Percentiles rank a stretch among this genome's conserved stretches.
Conservation (phyloP, 2,329 filamentous ascomycete genomes). For the Plectosphaerella sp. region DNA sequence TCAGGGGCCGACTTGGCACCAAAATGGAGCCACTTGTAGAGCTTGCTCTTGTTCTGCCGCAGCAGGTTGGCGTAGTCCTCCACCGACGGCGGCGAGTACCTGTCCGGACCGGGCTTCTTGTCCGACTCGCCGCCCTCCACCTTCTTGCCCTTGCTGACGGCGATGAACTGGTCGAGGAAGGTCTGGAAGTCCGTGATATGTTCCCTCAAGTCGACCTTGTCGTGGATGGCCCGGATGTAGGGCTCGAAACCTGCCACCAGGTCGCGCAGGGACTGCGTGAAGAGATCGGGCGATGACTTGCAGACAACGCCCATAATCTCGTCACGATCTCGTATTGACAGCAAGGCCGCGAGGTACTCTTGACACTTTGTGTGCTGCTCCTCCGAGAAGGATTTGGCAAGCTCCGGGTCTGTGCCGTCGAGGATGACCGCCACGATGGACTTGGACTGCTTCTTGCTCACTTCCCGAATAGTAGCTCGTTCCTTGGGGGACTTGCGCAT, state of each 20-base stretch:
- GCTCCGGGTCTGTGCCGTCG: slow-evolving; percentile 40
- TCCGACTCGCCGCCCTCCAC: slow-evolving; percentile 25
- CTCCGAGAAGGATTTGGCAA: slow-evolving; percentile 46
- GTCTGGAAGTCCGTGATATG: slow-evolving; percentile 63
- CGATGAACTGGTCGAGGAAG: slow-evolving; percentile 70
- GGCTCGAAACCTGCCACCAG: slow-evolving; percentile 66
- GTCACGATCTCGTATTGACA: slow-evolving; percentile 70
- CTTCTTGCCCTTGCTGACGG: slow-evolving; percentile 44
- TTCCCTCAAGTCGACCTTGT: slow-evolving; percentile 65
- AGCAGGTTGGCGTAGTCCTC: slow-evolving; percentile 69
- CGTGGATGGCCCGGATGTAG: slow-evolving; percentile 67
- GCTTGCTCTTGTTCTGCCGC: slow-evolving; percentile 55
- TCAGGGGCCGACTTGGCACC: slow-evolving; percentile 64
- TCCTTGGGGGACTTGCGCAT: slow-evolving; percentile 45
- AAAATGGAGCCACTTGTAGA: slow-evolving; percentile 69
- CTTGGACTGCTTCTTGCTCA: slow-evolving; percentile 43
- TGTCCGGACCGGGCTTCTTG: background rate
- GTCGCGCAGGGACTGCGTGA: slow-evolving; percentile 66
- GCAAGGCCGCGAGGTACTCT: slow-evolving; percentile 66
- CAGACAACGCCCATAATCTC: slow-evolving; percentile 65
- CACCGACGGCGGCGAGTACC: slow-evolving; percentile 48
- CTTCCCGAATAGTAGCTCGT: slow-evolving; percentile 55
- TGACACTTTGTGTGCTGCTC: slow-evolving; percentile 60
- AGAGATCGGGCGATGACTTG: slow-evolving; percentile 62
- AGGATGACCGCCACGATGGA: slow-evolving; percentile 69